phyloP scores from a whole-genome alignment of 2,329 filamentous ascomycete genomes.

The Cladophialophora carrionii region DNA sequence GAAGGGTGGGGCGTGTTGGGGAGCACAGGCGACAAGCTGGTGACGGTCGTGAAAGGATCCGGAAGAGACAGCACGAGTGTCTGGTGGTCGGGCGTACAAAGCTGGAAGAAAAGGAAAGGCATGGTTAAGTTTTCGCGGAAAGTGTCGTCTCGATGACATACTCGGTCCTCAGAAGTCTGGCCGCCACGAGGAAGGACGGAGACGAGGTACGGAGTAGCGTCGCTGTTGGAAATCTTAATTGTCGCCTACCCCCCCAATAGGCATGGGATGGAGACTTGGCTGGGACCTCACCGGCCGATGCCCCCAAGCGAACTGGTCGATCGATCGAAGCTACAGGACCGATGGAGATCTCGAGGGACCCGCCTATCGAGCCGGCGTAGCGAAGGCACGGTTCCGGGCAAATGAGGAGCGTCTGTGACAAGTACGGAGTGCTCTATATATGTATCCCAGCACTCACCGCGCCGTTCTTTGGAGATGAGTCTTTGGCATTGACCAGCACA shows the following conservation, averaged over 20 bases:
- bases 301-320: background rate
- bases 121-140: background rate
- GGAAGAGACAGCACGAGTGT: background rate
- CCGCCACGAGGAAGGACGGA: too few species aligned
- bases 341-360: too few species aligned
- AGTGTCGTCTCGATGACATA: background rate
- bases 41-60: background rate
- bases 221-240: background rate
- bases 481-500: conserved; percentile 27
- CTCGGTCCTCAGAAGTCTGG: background rate
- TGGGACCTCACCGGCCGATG: background rate
- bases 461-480: conserved; percentile 26
- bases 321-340: background rate
- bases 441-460: background rate
- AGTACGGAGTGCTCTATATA: too few species aligned
- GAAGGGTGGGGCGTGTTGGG: background rate
- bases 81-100: background rate
- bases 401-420: too few species aligned
- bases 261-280: background rate
- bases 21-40: background rate
- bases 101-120: background rate
- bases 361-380: too few species aligned
- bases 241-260: background rate
- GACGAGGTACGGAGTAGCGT: background rate
- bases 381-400: too few species aligned